Base-by-base conservation (phyloP, 148 eudicot genomes). In the Arctostaphylos glauca region DNA sequence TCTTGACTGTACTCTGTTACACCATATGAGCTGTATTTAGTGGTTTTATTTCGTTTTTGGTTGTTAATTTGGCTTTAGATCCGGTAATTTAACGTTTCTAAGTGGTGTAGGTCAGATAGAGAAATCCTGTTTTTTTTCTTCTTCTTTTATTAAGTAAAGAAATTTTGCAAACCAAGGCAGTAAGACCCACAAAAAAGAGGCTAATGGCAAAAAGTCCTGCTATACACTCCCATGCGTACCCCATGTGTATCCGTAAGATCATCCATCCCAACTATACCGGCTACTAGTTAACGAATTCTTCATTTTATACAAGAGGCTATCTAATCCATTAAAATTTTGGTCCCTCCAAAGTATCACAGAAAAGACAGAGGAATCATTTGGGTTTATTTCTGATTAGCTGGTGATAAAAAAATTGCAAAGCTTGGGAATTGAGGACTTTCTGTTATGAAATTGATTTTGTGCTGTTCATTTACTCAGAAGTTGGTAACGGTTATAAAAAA, bases 11-110 rank as follows among this genome's bases (percentile, higher is more conserved):
- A 55, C 66, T 56, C 13, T 19, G 43, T 58, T 78, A 58, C 43
- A 41, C 21, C 38, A 13, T n/a, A 16, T 78, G 80, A 78, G 19
- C 52, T 41, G 38, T 58, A 38, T 58, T 76, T 79, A 46, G 52
- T 21, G 44, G 43, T 16, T 38, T 53, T 41, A 15, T 62, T 52
- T 67, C 2, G 62, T 16, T 64, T 82, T 54, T 82, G 41, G 82
- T 53, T 67, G 38, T 47, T 82, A 49, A 86, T 44, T 74, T 38
- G 76, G 80, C 49, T 38, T 68, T 18, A 41, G 59, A 80, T 80
- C 13, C 47, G 58, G 46, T 8, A 49, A 80, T 48, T 50, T 80
- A 25, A 66, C 48, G 6, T 5, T 7, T 16, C 46, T 62, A 62
- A 47, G 46, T n/a, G 25, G 59, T 4, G 47, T 19, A 15, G 9